Evolutionary conservation across 2,329 filamentous ascomycete genomes (phyloP), one percentile per base, ranked within the genome.

Genomic region (Aspergillus calidoustus): DNA sequence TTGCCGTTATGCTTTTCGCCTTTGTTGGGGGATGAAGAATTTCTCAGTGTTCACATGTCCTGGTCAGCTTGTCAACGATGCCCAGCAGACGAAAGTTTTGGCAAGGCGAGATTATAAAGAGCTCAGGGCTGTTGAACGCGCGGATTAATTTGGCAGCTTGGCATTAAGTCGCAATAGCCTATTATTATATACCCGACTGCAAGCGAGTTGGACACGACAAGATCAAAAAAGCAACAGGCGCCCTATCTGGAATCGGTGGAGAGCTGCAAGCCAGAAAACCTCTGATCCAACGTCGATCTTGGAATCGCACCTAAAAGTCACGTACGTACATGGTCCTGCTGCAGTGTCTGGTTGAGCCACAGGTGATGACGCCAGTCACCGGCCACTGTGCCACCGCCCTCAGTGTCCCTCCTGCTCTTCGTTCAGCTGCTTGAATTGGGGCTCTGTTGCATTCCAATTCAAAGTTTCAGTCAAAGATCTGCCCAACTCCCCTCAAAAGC

Each of bases 341-440:
- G 22, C 47, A 51, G 15, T 28, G 46, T 56, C 25, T n/a, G 50
- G 50, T 53, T 60, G 41, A 55, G 58, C 58, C 58, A 53, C 52
- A 59, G 55, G 28, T 44, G 54, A 61, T 61, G 59, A 61, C 59
- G 59, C 59, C 53, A 57, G 53, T 46, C 59, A 49, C 47, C 38
- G 47, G 47, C 54, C 44, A 43, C 47, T 56, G 54, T 48, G 43
- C 54, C n/a, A 48, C 49, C 49, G 28, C 46, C 17, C 7, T 34
- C 25, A 30, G 38, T 50, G 25, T 25, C 44, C 41, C 48, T 48
- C 34, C 17, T 54, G 9, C 44, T 49, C 17, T 25, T 49, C 47
- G n/a, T 15, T 49, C 41, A 34, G 28, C 28, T 7, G 31, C 38
- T 25, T 22, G 34, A 15, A 15, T 17, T 15, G 11, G 34, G 15